Percentiles rank a stretch among this genome's conserved stretches.
These are phyloP conservation scores for Monilinia polystroma DNA, from an alignment of 2,329 filamentous ascomycete genomes.

Conservation along the genomic window DNA sequence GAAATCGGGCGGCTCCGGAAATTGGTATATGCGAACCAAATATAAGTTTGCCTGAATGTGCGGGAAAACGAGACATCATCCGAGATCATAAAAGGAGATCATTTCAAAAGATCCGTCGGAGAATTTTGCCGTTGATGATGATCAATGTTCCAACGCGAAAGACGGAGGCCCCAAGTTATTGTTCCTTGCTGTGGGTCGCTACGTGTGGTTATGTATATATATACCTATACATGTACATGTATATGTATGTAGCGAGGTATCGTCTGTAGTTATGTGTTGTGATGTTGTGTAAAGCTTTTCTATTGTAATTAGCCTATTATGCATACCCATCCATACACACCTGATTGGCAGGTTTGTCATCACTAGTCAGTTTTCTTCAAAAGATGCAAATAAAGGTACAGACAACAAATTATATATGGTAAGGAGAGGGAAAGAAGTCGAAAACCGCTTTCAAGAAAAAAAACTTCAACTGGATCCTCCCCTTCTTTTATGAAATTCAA, in stretches of 20 bases:
- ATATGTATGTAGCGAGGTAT: conserved; percentile 6
- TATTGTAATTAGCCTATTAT: conserved; percentile 20
- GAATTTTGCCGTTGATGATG: conserved; percentile 10
- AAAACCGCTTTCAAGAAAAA: conserved; percentile 22
- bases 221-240: background rate
- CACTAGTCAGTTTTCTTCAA: conserved; percentile 21
- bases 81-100: conserved; percentile 21
- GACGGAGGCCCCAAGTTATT: background rate
- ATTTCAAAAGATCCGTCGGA: conserved; percentile 15
- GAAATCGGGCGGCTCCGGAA: conserved; percentile 22
- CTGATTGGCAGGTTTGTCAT: conserved; percentile 14
- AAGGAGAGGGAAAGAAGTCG: conserved; percentile 23
- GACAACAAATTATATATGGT: conserved; percentile 8
- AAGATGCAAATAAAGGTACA: conserved; percentile 7
- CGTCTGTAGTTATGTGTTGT: conserved; percentile 7
- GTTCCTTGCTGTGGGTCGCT: conserved; percentile 15
- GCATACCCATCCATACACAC: conserved; percentile 21
- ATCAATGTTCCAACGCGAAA: background rate
- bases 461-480: conserved; percentile 24
- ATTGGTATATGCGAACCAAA: conserved; percentile 14
- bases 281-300: conserved; percentile 17
- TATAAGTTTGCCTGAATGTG: conserved; percentile 4
- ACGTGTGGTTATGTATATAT: background rate
- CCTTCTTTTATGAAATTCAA: conserved; percentile 36
- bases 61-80: conserved; percentile 10